Base-by-base conservation (phyloP, 768 basidiomycete species). In the Boletus rubroflammeus region DNA sequence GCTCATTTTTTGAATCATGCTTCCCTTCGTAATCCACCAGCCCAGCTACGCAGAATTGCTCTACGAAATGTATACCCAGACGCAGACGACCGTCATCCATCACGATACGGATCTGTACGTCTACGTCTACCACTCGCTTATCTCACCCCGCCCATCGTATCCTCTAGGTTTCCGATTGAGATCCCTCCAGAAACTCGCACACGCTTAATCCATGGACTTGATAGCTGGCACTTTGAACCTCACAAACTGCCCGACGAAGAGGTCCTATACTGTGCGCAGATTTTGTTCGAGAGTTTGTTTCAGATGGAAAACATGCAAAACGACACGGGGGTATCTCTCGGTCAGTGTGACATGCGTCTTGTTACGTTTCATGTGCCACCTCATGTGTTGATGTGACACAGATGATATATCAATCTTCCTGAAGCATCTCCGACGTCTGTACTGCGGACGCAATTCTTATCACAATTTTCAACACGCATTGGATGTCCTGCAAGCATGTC, bases 391-490 rank as follows among this genome's bases (percentile, higher is more conserved):
- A 47, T 59, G n/a, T n/a, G 51, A 59, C 45, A 47, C 69, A 93
- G 93, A 78, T 59, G 83, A 86, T 72, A 79, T 98, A 59, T 80
- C 83, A 19, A 72, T 82, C 10, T 88, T 98, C 63, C 78, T 99
- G 38, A 82, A 84, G 61, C 91, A 96, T 59, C 81, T 98, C n/a
- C 84, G 88, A n/a, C 82, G 83, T 28, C 86, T 96, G 47, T 99
- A 99, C 70, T 88, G 94, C 56, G 79, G 82, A 48, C 84, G 86
- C 54, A 98, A 98, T 73, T 87, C 89, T 26, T 99, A 99, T 70
- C 97, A 99, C 78, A 99, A 98, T 67, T 98, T 96, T 67, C 85
- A 92, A 57, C 97, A 99, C 72, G 97, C 95, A 0, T 76, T 97
- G 40, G 97, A 99, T 70, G 97, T 98, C 15, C 80, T 98, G 21